Evolutionary conservation across 2,329 filamentous ascomycete species (phyloP).

Genomic region (Trichoderma cornu-damae): DNA sequence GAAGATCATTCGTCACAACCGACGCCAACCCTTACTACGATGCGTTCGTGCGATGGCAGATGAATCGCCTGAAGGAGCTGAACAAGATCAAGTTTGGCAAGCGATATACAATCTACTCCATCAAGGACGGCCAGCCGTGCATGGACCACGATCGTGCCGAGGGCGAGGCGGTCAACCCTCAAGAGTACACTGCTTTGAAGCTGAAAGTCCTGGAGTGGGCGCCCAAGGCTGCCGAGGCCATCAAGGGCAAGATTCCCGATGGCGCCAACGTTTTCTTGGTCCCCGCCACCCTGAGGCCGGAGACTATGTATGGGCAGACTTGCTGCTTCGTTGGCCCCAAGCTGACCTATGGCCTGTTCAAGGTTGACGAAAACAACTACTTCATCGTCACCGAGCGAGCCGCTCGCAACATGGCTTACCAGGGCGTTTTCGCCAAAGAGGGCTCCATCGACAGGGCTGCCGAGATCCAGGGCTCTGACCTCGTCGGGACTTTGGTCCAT

Average conservation of each 20-base stretch:
- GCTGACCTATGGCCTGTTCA: slow-evolving; percentile 85
- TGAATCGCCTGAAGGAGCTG: slow-evolving; percentile 83
- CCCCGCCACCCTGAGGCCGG: slow-evolving; percentile 84
- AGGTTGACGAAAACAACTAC: slow-evolving; percentile 71
- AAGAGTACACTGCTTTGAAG: slow-evolving; percentile 92
- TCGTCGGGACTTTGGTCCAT: slow-evolving; percentile 82
- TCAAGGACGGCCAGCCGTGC: slow-evolving; percentile 43
- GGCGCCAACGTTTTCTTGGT: slow-evolving; percentile 81
- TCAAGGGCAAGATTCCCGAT: slow-evolving; percentile 73
- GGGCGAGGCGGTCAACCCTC: slow-evolving; percentile 57
- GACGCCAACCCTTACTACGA: slow-evolving; percentile 97
- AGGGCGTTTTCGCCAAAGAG: slow-evolving; percentile 75
- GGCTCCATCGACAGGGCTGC: slow-evolving; percentile 69
- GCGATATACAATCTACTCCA: slow-evolving; percentile 80
- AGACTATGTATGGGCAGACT: slow-evolving; percentile 98
- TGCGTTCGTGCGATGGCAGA: slow-evolving; percentile 93
- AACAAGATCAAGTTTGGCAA: slow-evolving; percentile 92
- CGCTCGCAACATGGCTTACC: slow-evolving; percentile 95
- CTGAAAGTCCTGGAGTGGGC: slow-evolving; percentile 88
- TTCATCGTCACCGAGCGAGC: slow-evolving; percentile 77
- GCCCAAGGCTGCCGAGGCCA: slow-evolving; percentile 61
- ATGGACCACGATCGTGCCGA: slow-evolving; percentile 46
- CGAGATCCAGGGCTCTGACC: slow-evolving; percentile 69
- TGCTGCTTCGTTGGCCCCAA: slow-evolving; percentile 93
- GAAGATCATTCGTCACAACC: slow-evolving; percentile 87